Base-by-base conservation (phyloP, 495 filamentous ascomycete genomes). In the Glarea lozoyensis region DNA sequence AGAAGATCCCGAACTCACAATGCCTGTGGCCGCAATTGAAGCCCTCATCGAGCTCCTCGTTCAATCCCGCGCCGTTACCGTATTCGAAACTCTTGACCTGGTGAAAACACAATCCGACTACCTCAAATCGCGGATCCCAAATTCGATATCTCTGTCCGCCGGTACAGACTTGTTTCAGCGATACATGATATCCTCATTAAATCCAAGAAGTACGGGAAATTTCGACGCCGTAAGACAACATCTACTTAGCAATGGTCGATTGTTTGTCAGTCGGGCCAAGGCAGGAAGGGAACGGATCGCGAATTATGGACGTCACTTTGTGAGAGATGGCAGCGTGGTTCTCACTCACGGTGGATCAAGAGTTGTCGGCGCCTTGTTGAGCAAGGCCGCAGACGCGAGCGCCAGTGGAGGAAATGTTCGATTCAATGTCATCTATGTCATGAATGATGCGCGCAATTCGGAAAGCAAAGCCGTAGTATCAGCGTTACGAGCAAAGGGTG, bases 1-100 rank as follows among this genome's bases (percentile, higher is more conserved):
- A 44, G 65, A 72, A 25, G 88, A 95, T 62, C 77, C 81, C 11
- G 84, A 92, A 20, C 75, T 96, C 30, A 94, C 88, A 19, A 94
- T 94, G 85, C 87, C 90, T 37, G 82, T 98, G 38, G 92, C 90
- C 2, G 89, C 92, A 40, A 95, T 98, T 60, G 88, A 96, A 65
- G 79, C 92, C 25, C 75, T 96, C 36, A 89, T 94, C 49, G 73
- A 84, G 52, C 79, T 87, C 45, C 79, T 96, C 45, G 77, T 79
- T 58, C 74, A 79, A 37, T 82, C 78, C 7, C 75, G 78, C 36
- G 81, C 86, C 5, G 77, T 77, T 11, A 98, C 92, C 20, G 84
- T 94, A 51, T 90, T 87, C 60, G 92, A 98, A 64, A 94, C 89
- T 32, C 79, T 96, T 53, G 79, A 86, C 48, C 75, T 90, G 21